A percentile compares a stretch with the other conserved stretches of the same genome.
These are phyloP conservation scores for Periglandula ipomoeae DNA, from an alignment of 2,329 filamentous ascomycete genomes.

Conservation along the genomic window DNA sequence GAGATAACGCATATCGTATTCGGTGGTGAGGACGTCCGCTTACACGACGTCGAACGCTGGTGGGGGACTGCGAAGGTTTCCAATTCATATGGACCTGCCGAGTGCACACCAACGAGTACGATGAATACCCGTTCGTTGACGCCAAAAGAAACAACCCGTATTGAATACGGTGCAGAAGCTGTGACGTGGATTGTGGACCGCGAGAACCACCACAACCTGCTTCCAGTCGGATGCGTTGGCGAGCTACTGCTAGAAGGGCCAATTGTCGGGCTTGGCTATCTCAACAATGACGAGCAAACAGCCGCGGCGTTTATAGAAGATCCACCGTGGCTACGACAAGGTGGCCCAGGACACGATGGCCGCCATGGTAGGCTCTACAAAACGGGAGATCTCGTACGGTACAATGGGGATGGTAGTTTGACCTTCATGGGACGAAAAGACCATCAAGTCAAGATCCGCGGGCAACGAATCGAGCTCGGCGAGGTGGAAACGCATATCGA, in stretches of 20 bases:
- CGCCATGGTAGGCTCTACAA: conserved; percentile 11
- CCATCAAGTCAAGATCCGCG: conserved; percentile 14
- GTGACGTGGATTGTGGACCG: conserved; percentile 17
- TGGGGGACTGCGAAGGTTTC: background rate
- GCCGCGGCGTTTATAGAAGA: conserved; percentile 18
- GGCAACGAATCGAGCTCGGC: conserved; percentile 15
- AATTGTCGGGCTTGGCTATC: conserved; percentile 39
- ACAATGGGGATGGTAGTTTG: conserved; percentile 11
- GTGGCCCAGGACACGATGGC: background rate
- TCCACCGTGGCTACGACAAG: conserved; percentile 11
- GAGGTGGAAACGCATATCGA: too few species aligned
- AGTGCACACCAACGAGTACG: background rate
- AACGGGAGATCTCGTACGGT: conserved; percentile 14
- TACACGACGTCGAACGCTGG: background rate
- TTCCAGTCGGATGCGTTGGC: conserved; percentile 16
- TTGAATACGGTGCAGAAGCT: conserved; percentile 5
- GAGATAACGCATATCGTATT: background rate
- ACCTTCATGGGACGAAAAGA: conserved; percentile 13
- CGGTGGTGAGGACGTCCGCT: background rate
- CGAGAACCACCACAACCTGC: conserved; percentile 10
- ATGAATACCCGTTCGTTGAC: background rate
- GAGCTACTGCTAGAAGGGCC: conserved; percentile 33
- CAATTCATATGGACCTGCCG: background rate
- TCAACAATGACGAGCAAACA: conserved; percentile 28
- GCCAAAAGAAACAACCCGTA: background rate